Conservation (phyloP, 441 rosid genomes). For the Euphorbia schlechtendalii region DNA sequence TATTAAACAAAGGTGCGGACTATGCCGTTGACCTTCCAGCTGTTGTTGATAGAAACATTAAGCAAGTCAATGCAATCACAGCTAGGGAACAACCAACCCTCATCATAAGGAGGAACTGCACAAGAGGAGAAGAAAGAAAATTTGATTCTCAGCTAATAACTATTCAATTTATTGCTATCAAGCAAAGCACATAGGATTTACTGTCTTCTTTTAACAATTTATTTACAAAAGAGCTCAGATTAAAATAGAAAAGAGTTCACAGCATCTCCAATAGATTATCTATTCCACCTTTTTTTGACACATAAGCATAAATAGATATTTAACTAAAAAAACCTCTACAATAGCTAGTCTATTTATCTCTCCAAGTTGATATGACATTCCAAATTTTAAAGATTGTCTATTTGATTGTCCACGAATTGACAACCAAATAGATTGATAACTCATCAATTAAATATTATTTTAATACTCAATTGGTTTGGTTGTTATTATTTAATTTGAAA, state of each 20-base stretch:
- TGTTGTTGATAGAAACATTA: slow-evolving; percentile 51
- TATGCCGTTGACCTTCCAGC: slow-evolving; percentile 68
- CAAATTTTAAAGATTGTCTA: too few relatives aligned
- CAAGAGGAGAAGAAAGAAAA: slow-evolving; percentile 13
- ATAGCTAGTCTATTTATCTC: too few relatives aligned
- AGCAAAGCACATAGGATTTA: slow-evolving; percentile 36
- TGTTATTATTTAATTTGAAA: too few relatives aligned
- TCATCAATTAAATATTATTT: too few relatives aligned
- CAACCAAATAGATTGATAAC: too few relatives aligned
- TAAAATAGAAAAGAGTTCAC: slow-evolving; percentile 12
- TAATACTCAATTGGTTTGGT: too few relatives aligned
- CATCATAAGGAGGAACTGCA: slow-evolving; percentile 91
- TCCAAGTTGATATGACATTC: too few relatives aligned
- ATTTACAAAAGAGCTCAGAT: not conserved
- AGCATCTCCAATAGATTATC: too few relatives aligned
- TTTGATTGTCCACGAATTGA: too few relatives aligned
- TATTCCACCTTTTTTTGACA: too few relatives aligned
- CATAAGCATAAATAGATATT: too few relatives aligned
- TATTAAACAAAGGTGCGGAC: slow-evolving; percentile 1
- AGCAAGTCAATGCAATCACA: slow-evolving; percentile 73
- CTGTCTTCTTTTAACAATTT: slow-evolving; percentile 69
- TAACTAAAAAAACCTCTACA: too few relatives aligned
- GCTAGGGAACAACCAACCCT: slow-evolving; percentile 94
- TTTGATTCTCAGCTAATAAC: slow-evolving; percentile 7
- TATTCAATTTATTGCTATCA: slow-evolving; percentile 19